phyloP scores from a whole-genome alignment of 805 yeast species.

The Pichia pseudocactophila region DNA sequence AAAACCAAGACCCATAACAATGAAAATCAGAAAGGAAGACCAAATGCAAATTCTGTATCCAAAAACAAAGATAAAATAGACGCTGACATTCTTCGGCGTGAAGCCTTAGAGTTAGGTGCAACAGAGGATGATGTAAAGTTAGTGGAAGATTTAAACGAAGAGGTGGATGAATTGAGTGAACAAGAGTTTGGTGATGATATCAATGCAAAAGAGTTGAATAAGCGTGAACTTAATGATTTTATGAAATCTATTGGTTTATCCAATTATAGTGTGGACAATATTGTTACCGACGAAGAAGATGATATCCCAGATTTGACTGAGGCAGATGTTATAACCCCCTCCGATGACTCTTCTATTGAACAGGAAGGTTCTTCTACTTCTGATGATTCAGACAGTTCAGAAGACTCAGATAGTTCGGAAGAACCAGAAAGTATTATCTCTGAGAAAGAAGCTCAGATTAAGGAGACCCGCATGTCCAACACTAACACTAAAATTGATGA shows the following conservation, averaged over 20 bases:
- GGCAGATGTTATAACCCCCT: conserved; percentile 32
- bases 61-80: too few species aligned
- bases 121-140: conserved; percentile 71
- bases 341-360: too few species aligned
- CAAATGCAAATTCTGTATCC: too few species aligned
- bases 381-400: too few species aligned
- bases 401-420: too few species aligned
- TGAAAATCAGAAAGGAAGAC: conserved; percentile 7
- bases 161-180: conserved; percentile 43
- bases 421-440: too few species aligned
- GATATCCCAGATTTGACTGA: conserved; percentile 30
- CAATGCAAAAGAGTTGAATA: conserved; percentile 34
- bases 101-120: conserved; percentile 79
- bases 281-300: conserved; percentile 25
- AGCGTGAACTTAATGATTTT: conserved; percentile 47
- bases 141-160: conserved; percentile 39
- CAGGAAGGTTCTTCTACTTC: too few species aligned
- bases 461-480: neutral
- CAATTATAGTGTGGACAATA: conserved; percentile 32
- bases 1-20: conserved; percentile 5
- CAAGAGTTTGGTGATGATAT: conserved; percentile 42
- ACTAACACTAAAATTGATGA: neutral
- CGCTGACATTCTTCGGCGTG: conserved; percentile 40
- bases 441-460: conserved; percentile 1
- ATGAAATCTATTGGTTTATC: conserved; percentile 63